Evolutionary conservation across 768 basidiomycete species (phyloP), one percentile per base, ranked within the genome.

Genomic region (Termitomyces sp.): DNA sequence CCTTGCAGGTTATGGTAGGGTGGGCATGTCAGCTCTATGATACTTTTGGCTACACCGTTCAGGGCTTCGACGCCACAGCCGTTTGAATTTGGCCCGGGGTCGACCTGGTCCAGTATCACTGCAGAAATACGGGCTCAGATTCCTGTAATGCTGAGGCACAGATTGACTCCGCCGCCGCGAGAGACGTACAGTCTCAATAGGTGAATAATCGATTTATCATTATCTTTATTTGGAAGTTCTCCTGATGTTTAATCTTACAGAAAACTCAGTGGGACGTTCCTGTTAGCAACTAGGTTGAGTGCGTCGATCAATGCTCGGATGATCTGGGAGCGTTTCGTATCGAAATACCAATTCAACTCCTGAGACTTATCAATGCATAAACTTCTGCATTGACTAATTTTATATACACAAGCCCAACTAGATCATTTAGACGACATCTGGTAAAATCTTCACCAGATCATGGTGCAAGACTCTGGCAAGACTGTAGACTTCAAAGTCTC

Each of bases 181-280:
- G 95, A 98, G 74, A 98, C 96, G 1, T 98, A 98, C 70, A 93
- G 91, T 70, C 73, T 98, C 54, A 98, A 99, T 69, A 75, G 94
- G 88, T 87, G 60, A 56, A 82, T 63, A 13, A 42, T 44, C 33
- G 13, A 44, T 46, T 33, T 53, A 12, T 42, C 42, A 47, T 35
- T 26, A 20, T 30, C 10, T 56, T 56, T 20, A 14, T 38, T 20
- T 8, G 4, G 5, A 28, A 12, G 22, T 33, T n/a, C 22, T 42
- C 16, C 43, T 58, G 28, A 35, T 50, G 4, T 7, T 24, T 58
- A 33, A 53, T 45, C 8, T 20, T 58, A 4, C 65, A 88, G 90
- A 66, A 94, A 93, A 77, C 64, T 93, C 66, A 91, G 90, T 61
- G 90, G 91, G 0, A 83, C 87, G 5, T 92, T 93, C 69, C 71